Base-by-base conservation (phyloP, 257 asterid species). In the Solanum microdontum region DNA sequence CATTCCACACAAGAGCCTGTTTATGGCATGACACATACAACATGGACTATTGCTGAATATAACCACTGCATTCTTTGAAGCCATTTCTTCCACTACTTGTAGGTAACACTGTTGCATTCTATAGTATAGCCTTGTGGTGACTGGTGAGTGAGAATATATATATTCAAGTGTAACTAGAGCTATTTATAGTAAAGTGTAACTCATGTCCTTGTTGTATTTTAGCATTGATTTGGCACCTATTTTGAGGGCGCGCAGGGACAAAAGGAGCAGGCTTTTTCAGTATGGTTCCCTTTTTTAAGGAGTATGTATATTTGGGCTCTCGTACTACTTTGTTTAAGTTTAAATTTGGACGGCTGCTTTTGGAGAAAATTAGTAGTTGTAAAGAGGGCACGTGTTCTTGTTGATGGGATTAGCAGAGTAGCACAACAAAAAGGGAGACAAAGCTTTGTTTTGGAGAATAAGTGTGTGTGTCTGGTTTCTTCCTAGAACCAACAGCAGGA, bases 11-110 rank as follows among this genome's bases (percentile, higher is more conserved):
- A 89, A 87, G n/a, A 89, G 89, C 39, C 60, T 87, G 82, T 89
- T 89, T 28, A 87, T 73, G 30, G 91, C 87, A 15, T 82, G 89
- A 83, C 91, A 89, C 89, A 89, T 89, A 62, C 91, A 89, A 37
- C 91, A 89, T n/a, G 87, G 83, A 79, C 79, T 89, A 8, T 58
- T 74, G 62, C 90, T 86, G 76, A 89, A 89, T 86, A 89, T 83
- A 9, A 89, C 89, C 86, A 89, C 91, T 11, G 91, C 89, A 37
- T 86, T 86, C 24, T 77, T 88, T 39, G 91, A 86, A n/a, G 89
- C 91, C 83, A 83, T 58, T 10, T 40, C 86, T 39, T 84, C 87
- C 39, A 70, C 84, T 2, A 70, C 34, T 14, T 33, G 4, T 77
- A 24, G 4, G 62, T 40, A 79, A 77, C 36, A 77, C n/a, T 40